Percentiles rank a stretch among this genome's conserved stretches.
Conservation (phyloP, 768 basidiomycete species). For the Suillus brevipes region DNA sequence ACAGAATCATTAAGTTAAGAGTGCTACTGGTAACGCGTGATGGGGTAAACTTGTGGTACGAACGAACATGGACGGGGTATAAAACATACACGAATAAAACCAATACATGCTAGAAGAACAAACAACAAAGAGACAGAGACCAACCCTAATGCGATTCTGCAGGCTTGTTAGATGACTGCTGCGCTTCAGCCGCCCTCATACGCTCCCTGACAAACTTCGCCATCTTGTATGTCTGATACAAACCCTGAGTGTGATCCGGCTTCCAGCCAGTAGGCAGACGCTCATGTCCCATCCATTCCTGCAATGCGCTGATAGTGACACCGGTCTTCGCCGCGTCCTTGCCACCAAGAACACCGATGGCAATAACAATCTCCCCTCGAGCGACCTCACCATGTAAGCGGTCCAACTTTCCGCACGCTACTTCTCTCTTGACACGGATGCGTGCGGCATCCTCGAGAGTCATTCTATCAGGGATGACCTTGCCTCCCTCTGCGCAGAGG, state of each 20-base stretch:
- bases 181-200: conserved; percentile 23
- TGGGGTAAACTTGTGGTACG: not conserved
- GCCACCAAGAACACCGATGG: conserved; percentile 48
- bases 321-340: conserved; percentile 41
- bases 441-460: conserved; percentile 42
- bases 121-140: not conserved
- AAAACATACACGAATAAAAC: conserved; percentile 1
- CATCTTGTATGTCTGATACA: conserved; percentile 32
- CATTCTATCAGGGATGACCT: conserved; percentile 30
- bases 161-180: not conserved
- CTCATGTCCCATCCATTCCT: conserved; percentile 52
- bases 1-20: not conserved
- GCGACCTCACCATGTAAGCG: conserved; percentile 58
- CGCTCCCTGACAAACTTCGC: conserved; percentile 27
- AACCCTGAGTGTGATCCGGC: conserved; percentile 31
- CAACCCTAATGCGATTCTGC: not conserved
- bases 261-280: conserved; percentile 45
- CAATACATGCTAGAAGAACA: too few relatives aligned
- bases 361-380: conserved; percentile 66
- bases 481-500: conserved; percentile 36
- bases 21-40: not conserved
- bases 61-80: not conserved
- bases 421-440: conserved; percentile 54
- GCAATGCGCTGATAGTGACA: conserved; percentile 45
- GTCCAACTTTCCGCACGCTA: conserved; percentile 41